These are phyloP conservation scores for Closterium sp. DNA, from an alignment of 139 green algal species.

Conservation along the genomic window DNA sequence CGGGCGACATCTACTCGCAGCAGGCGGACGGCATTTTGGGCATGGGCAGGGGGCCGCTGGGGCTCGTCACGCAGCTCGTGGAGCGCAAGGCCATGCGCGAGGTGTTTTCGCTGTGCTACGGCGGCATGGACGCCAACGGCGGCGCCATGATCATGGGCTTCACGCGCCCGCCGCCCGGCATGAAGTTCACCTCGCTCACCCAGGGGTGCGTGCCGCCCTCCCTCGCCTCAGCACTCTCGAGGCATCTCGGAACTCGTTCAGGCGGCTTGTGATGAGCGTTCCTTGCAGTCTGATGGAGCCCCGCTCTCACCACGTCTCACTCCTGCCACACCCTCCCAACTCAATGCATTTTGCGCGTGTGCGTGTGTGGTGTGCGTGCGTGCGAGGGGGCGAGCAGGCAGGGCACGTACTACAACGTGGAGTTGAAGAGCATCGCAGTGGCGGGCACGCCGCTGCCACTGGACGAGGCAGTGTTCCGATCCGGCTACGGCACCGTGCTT, in stretches of 20 bases:
- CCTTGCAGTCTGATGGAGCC: not conserved
- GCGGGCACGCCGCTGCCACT: constrained; percentile 43
- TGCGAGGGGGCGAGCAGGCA: not conserved
- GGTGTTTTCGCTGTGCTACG: constrained; percentile 88
- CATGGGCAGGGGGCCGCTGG: constrained; percentile 65
- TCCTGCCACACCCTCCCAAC: not conserved
- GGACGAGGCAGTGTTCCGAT: constrained; percentile 32
- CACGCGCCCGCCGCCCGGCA: constrained; percentile 6
- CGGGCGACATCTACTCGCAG: constrained; percentile 87
- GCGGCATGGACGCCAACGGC: constrained; percentile 64
- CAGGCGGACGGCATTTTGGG: constrained; percentile 87
- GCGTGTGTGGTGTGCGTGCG: not conserved
- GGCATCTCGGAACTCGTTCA: no score
- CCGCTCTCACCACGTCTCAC: no score
- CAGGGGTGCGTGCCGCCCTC: not conserved
- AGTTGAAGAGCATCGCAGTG: constrained; percentile 65
- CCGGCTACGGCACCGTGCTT: constrained; percentile 86
- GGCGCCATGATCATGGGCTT: constrained; percentile 70
- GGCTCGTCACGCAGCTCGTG: constrained; percentile 68
- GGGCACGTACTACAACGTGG: constrained; percentile 79
- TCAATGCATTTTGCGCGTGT: not conserved
- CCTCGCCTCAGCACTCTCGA: no score
- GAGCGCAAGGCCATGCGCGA: constrained; percentile 66
- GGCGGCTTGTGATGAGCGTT: not conserved
- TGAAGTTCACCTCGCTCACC: constrained; percentile 28